Evolutionary conservation across 78 protist genomes (phyloP).

Genomic region (Dictyostelium intermedium): DNA sequence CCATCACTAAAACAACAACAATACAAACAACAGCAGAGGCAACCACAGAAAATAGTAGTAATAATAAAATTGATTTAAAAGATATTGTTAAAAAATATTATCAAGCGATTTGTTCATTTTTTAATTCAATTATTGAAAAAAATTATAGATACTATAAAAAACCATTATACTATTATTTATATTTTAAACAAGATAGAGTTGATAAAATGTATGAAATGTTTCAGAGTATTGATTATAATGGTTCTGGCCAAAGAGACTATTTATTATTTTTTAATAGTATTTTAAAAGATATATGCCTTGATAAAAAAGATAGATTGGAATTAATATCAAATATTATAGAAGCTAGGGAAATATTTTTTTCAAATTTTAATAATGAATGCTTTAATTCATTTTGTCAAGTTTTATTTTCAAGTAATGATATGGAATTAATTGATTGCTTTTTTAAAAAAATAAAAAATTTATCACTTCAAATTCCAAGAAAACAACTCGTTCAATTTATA

Average conservation of each 20-base stretch:
- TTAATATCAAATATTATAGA: background rate
- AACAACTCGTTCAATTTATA: background rate
- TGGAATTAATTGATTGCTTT: background rate
- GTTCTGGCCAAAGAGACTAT: background rate
- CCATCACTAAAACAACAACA: background rate
- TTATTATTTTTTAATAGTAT: no score
- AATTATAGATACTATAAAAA: background rate
- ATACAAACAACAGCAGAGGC: no score
- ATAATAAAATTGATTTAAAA: background rate
- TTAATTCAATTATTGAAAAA: background rate
- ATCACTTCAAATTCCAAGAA: no score
- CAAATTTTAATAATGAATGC: background rate
- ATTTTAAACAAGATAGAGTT: background rate
- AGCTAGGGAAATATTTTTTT: no score
- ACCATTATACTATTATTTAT: background rate
- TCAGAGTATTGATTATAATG: no score
- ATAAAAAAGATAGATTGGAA: background rate
- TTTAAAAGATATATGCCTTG: background rate
- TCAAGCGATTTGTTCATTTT: background rate
- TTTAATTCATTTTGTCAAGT: background rate
- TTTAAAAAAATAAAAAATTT: no score
- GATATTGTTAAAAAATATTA: background rate
- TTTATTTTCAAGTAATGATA: background rate
- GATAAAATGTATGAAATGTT: background rate
- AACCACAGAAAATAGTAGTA: background rate